Conservation (phyloP, 2,329 filamentous ascomycete genomes). For the Volutella citrinella region DNA sequence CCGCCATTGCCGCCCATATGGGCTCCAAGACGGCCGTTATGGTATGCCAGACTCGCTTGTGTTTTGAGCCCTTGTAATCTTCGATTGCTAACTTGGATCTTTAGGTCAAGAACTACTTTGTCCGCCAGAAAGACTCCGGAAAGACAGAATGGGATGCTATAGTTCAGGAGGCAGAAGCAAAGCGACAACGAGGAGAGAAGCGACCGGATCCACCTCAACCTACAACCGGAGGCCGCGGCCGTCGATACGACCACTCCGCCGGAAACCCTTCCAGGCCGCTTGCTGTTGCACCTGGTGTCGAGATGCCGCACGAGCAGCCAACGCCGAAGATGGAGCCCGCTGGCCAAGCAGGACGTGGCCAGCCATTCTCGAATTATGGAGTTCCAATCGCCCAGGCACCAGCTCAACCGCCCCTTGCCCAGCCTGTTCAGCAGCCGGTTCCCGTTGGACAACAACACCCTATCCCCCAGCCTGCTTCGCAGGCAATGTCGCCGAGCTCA, state of each 20-base stretch:
- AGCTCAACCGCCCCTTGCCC: slow-evolving; percentile 29
- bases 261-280: slow-evolving; percentile 36
- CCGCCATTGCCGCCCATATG: slow-evolving; percentile 73
- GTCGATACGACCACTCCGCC: slow-evolving; percentile 46
- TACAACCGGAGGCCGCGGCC: slow-evolving; percentile 44
- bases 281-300: slow-evolving; percentile 44
- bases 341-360: slow-evolving; percentile 31
- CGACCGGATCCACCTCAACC: slow-evolving; percentile 59
- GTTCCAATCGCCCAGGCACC: slow-evolving; percentile 45
- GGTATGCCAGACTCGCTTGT: slow-evolving; percentile 53
- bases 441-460: slow-evolving; percentile 34
- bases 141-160: slow-evolving; percentile 59
- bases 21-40: slow-evolving; percentile 83
- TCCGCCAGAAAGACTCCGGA: slow-evolving; percentile 58
- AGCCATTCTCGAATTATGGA: slow-evolving; percentile 41
- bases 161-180: slow-evolving; percentile 58
- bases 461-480: slow-evolving; percentile 35
- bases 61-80: no score
- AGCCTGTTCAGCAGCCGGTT: slow-evolving; percentile 26
- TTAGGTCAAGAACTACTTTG: slow-evolving; percentile 69
- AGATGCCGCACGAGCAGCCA: slow-evolving; percentile 43
- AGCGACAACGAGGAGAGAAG: slow-evolving; percentile 54
- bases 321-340: slow-evolving; percentile 44
- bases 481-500: slow-evolving; percentile 45
- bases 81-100: slow-evolving; percentile 15